Evolutionary conservation across 2,329 filamentous ascomycete genomes (phyloP).

Genomic region (Stylonectria norvegica): DNA sequence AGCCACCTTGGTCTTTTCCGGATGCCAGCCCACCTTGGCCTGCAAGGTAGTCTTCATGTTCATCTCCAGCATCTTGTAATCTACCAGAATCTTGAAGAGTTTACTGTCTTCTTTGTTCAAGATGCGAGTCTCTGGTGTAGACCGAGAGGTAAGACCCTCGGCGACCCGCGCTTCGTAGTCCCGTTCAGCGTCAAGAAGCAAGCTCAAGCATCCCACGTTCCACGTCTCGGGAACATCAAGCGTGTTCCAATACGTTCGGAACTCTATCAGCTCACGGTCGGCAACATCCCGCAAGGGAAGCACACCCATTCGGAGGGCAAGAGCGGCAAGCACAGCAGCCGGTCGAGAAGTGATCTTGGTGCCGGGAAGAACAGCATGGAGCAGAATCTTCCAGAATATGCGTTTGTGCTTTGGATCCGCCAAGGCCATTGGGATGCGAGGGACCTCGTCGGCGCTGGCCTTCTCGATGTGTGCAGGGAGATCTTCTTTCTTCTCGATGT

Average conservation of each 20-base stretch:
- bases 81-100: slow-evolving; percentile 43
- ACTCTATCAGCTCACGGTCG: slow-evolving; percentile 39
- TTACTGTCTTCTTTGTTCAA: slow-evolving; percentile 35
- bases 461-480: slow-evolving; percentile 42
- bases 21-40: slow-evolving; percentile 44
- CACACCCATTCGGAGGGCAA: slow-evolving; percentile 48
- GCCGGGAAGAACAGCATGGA: slow-evolving; percentile 47
- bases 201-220: slow-evolving; percentile 42
- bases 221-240: slow-evolving; percentile 48
- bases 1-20: slow-evolving; percentile 40
- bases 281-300: slow-evolving; percentile 38
- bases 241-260: slow-evolving; percentile 44
- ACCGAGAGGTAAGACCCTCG: slow-evolving; percentile 16
- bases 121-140: slow-evolving; percentile 19
- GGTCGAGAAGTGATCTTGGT: slow-evolving; percentile 44
- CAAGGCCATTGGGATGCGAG: slow-evolving; percentile 44
- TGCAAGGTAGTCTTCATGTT: slow-evolving; percentile 44
- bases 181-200: slow-evolving; percentile 47
- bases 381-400: slow-evolving; percentile 46
- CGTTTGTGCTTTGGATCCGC: slow-evolving; percentile 32
- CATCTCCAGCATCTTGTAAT: slow-evolving; percentile 44
- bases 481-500: slow-evolving; percentile 37
- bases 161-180: slow-evolving; percentile 30
- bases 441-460: slow-evolving; percentile 30
- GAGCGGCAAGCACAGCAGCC: slow-evolving; percentile 44